Percentiles rank a stretch among this genome's conserved stretches.
phyloP scores from a whole-genome alignment of 2,329 filamentous ascomycete genomes.

The Aphanoascus verrucosus region DNA sequence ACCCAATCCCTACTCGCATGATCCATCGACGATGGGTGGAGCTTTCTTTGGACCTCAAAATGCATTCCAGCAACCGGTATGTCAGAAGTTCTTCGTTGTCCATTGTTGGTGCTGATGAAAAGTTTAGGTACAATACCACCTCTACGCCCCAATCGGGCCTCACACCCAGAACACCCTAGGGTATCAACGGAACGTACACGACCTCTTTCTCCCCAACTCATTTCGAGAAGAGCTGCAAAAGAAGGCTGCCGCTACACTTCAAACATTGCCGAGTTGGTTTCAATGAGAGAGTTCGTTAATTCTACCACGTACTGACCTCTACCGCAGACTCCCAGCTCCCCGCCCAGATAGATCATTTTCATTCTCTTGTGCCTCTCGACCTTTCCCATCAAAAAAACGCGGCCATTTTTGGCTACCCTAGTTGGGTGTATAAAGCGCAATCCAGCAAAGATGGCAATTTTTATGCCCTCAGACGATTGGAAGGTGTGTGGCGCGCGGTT shows the following conservation, averaged over 20 bases:
- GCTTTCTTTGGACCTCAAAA: conserved; percentile 55
- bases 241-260: conserved; percentile 73
- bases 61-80: conserved; percentile 54
- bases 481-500: conserved; percentile 44
- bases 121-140: conserved; percentile 70
- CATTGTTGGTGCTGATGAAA: conserved; percentile 17
- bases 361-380: conserved; percentile 83
- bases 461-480: conserved; percentile 78
- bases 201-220: conserved; percentile 84
- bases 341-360: conserved; percentile 69
- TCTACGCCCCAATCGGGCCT: conserved; percentile 81
- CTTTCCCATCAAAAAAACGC: conserved; percentile 67
- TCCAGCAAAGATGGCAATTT: conserved; percentile 78
- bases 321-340: conserved; percentile 56
- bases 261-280: conserved; percentile 64
- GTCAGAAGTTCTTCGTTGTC: conserved; percentile 19
- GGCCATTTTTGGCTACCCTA: conserved; percentile 72
- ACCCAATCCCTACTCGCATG: conserved; percentile 69
- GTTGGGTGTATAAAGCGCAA: conserved; percentile 90
- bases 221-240: conserved; percentile 80
- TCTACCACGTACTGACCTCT: background rate
- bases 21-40: conserved; percentile 49
- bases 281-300: background rate
- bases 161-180: conserved; percentile 68
- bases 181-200: conserved; percentile 77